phyloP scores from a whole-genome alignment of 208 protist genomes.

The Leishmania major region DNA sequence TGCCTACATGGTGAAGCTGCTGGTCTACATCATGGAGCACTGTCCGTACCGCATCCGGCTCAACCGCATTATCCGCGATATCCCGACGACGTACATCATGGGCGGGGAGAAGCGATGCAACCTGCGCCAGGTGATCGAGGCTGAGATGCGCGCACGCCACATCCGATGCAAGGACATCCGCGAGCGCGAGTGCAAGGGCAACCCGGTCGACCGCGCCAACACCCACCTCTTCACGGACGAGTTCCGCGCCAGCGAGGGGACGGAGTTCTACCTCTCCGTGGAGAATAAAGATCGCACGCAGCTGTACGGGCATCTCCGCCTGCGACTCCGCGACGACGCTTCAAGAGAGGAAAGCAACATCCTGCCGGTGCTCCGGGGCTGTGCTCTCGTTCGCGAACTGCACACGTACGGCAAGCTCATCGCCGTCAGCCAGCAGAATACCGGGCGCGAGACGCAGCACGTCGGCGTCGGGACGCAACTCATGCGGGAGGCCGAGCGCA shows the following conservation, averaged over 20 bases:
- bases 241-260: constrained; percentile 80
- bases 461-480: constrained; percentile 97
- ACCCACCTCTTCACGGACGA: constrained; percentile 72
- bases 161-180: constrained; percentile 95
- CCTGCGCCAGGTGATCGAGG: constrained; percentile 97
- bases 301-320: constrained; percentile 88
- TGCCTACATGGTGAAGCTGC: constrained; percentile 91
- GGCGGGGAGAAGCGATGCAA: constrained; percentile 97
- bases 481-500: constrained; percentile 98
- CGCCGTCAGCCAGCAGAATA: constrained; percentile 72
- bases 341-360: constrained; percentile 47
- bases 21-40: constrained; percentile 95
- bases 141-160: constrained; percentile 92
- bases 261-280: constrained; percentile 87
- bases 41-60: constrained; percentile 98
- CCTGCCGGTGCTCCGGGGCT: constrained; percentile 90
- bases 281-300: constrained; percentile 79
- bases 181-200: constrained; percentile 93
- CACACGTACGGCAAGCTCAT: constrained; percentile 96
- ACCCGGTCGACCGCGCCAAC: constrained; percentile 57
- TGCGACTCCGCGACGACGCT: constrained; percentile 81
- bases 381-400: constrained; percentile 97
- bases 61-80: constrained; percentile 99
- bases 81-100: constrained; percentile 98
- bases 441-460: constrained; percentile 96